Evolutionary conservation across 345 rosid species (phyloP).

Genomic region (Arabidopsis suecica): DNA sequence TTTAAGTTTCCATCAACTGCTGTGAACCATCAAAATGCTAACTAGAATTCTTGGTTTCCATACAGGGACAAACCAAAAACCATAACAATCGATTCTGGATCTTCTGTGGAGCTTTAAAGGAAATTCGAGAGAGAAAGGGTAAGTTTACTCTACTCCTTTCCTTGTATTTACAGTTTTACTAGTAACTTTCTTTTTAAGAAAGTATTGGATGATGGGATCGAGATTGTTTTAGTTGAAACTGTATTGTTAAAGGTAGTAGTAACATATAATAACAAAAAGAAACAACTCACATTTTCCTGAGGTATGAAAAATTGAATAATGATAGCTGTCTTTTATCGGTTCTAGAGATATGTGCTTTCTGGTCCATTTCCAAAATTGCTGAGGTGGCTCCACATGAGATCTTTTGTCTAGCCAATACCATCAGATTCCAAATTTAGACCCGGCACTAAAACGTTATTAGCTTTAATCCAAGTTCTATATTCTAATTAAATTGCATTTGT

Average conservation of each 20-base stretch:
- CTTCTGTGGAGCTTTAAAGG: constrained; percentile 21
- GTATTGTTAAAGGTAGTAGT: constrained; percentile 20
- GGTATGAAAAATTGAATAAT: constrained; percentile 30
- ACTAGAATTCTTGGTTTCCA: not conserved
- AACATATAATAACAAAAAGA: constrained; percentile 52
- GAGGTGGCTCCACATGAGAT: constrained; percentile 57
- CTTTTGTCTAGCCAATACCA: constrained; percentile 23
- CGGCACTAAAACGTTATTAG: constrained; percentile 1
- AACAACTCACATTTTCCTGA: constrained; percentile 47
- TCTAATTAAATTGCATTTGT: not conserved
- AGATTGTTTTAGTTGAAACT: constrained; percentile 36
- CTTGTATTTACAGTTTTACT: constrained; percentile 9
- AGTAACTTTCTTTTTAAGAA: not conserved
- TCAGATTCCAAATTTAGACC: constrained; percentile 10
- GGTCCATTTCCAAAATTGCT: constrained; percentile 44
- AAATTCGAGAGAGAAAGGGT: constrained; percentile 2
- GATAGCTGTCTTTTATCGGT: constrained; percentile 52
- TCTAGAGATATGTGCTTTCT: constrained; percentile 42
- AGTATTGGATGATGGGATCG: constrained; percentile 31
- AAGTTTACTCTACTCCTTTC: constrained; percentile 6
- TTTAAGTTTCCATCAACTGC: not conserved
- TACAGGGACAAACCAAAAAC: not conserved
- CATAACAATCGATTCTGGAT: not conserved
- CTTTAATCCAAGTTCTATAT: not conserved
- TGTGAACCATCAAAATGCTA: not conserved